These are phyloP conservation scores for Ormosia emarginata DNA, from an alignment of 306 rosid species.

Conservation along the genomic window DNA sequence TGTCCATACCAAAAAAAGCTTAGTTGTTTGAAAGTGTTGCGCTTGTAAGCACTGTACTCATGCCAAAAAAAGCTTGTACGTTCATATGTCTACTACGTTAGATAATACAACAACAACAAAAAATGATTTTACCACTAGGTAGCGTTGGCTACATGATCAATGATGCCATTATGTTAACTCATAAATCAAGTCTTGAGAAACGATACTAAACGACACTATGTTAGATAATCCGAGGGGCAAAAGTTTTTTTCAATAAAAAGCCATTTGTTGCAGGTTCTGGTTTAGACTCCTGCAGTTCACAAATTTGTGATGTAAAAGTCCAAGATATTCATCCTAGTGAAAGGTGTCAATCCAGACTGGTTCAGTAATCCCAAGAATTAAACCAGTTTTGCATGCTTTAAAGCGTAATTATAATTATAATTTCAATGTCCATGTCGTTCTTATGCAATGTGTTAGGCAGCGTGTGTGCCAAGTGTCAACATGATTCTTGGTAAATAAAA, in stretches of 20 bases:
- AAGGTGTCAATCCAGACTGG: background rate
- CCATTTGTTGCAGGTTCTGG: background rate
- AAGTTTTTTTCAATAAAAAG: background rate
- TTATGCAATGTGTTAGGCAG: background rate
- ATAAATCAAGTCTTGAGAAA: background rate
- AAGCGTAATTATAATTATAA: background rate
- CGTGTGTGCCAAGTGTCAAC: background rate
- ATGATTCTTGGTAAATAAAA: background rate
- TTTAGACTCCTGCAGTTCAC: background rate
- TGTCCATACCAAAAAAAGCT: background rate
- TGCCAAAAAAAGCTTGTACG: background rate
- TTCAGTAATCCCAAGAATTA: background rate
- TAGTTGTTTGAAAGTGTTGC: background rate
- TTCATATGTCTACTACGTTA: background rate
- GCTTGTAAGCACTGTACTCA: background rate
- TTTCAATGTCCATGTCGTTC: background rate
- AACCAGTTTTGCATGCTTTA: background rate
- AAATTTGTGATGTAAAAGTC: background rate
- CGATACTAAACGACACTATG: background rate
- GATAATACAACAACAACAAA: background rate
- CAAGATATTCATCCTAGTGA: background rate
- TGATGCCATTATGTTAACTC: no score
- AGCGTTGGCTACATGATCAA: no score
- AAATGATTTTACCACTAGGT: no score
- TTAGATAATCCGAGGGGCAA: background rate